A percentile compares a stretch with the other conserved stretches of the same genome.
These are phyloP conservation scores for Triadica sebifera DNA, from an alignment of 345 rosid genomes.

Conservation along the genomic window DNA sequence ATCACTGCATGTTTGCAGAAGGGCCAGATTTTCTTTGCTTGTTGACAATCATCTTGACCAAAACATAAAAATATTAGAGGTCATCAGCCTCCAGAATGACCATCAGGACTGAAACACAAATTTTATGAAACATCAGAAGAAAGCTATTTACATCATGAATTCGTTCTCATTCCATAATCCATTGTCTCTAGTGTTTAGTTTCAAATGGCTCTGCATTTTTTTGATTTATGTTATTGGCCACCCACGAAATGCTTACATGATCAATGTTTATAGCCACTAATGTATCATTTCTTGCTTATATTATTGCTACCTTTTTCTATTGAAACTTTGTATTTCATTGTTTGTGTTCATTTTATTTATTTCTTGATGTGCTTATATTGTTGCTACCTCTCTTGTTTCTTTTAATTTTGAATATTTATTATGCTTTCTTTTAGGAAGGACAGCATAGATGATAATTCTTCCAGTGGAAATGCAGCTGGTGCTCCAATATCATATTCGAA, in stretches of 20 bases:
- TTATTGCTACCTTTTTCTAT: conserved; percentile 1
- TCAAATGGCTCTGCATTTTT: not conserved
- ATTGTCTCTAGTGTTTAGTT: not conserved
- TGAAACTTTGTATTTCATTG: not conserved
- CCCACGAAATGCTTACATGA: not conserved
- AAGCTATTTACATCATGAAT: not conserved
- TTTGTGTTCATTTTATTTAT: conserved; percentile 2
- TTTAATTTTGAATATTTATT: conserved; percentile 25
- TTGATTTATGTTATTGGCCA: not conserved
- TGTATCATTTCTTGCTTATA: not conserved
- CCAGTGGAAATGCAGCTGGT: conserved; percentile 52
- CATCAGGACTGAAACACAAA: not conserved
- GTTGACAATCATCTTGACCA: not conserved
- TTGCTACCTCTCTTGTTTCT: too few relatives aligned
- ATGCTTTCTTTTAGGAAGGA: conserved; percentile 58
- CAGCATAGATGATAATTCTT: conserved; percentile 50
- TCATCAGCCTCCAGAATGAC: not conserved
- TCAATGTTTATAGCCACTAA: not conserved
- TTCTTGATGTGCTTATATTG: not conserved
- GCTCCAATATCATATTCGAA: conserved; percentile 48
- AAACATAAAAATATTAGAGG: not conserved
- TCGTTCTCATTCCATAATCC: not conserved
- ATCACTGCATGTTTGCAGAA: not conserved
- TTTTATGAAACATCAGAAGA: not conserved
- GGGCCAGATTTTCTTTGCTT: not conserved